phyloP scores from a whole-genome alignment of 2,329 filamentous ascomycete species.

The Exophiala aquamarina region DNA sequence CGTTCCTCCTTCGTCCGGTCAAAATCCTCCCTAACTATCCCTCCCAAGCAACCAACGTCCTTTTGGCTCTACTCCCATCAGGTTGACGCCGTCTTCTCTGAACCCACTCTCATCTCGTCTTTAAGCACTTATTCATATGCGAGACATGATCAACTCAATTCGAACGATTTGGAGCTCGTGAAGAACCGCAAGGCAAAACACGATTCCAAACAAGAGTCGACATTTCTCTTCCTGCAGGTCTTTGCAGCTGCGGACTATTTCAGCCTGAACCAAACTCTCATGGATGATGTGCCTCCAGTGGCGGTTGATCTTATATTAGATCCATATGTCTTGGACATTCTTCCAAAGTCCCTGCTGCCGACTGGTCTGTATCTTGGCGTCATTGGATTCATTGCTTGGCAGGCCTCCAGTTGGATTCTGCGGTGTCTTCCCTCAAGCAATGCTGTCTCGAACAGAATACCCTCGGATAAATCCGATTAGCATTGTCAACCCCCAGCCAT shows the following conservation, averaged over 20 bases:
- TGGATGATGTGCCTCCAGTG: conserved; percentile 72
- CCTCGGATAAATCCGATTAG: conserved; percentile 13
- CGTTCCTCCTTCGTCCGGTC: conserved; percentile 1
- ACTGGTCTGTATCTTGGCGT: conserved; percentile 67
- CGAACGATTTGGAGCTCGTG: conserved; percentile 16
- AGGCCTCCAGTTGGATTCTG: conserved; percentile 48
- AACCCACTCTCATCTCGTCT: conserved; percentile 63
- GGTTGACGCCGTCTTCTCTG: conserved; percentile 61
- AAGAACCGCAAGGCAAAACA: conserved; percentile 9
- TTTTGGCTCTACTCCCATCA: conserved; percentile 70
- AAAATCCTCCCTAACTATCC: conserved; percentile 2
- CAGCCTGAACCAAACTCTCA: conserved; percentile 69
- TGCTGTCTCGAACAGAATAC: background rate
- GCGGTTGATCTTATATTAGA: conserved; percentile 81
- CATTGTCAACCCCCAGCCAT: conserved; percentile 13
- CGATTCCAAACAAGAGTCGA: conserved; percentile 7
- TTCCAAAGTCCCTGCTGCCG: conserved; percentile 75
- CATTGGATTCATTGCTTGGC: conserved; percentile 57
- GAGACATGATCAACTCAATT: conserved; percentile 39
- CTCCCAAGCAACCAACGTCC: conserved; percentile 74
- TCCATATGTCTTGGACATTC: conserved; percentile 74
- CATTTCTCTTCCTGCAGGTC: conserved; percentile 71
- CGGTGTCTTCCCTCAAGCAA: conserved; percentile 1
- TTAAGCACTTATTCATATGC: conserved; percentile 62
- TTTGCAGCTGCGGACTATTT: conserved; percentile 82